A percentile compares a stretch with the other conserved stretches of the same genome.
phyloP scores from a whole-genome alignment of 2,329 filamentous ascomycete genomes.

The Talaromyces rugulosus region DNA sequence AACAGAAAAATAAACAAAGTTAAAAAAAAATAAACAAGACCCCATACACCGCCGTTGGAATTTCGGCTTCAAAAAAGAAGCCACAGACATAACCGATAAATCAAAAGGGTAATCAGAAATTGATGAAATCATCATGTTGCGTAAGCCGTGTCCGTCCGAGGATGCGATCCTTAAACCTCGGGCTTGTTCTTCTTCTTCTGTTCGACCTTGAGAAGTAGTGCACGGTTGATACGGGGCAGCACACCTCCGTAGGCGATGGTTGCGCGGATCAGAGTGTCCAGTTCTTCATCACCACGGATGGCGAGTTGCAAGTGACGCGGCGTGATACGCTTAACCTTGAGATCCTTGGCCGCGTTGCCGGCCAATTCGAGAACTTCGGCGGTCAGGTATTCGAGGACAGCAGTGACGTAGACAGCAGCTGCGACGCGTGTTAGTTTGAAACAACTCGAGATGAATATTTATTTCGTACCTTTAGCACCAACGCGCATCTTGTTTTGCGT shows the following conservation, averaged over 20 bases:
- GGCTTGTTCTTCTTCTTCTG: conserved; percentile 86
- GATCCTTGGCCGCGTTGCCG: conserved; percentile 97
- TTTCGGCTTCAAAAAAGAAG: neutral
- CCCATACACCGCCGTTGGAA: neutral
- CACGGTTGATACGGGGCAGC: conserved; percentile 96
- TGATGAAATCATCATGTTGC: neutral
- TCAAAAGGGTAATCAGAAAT: neutral
- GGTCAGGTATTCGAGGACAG: conserved; percentile 95
- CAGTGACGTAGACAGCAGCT: conserved; percentile 96
- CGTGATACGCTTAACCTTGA: conserved; percentile 99
- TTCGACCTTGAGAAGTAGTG: conserved; percentile 90
- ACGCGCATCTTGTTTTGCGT: conserved; percentile 99
- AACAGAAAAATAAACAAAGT: neutral
- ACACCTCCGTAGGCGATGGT: conserved; percentile 99
- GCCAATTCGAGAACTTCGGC: conserved; percentile 97
- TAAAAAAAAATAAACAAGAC: neutral
- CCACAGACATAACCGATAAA: neutral
- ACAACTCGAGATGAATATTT: neutral
- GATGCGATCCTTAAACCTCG: conserved; percentile 13
- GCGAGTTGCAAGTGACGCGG: conserved; percentile 96
- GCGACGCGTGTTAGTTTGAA: conserved; percentile 3
- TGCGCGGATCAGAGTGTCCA: conserved; percentile 94
- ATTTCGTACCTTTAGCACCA: conserved; percentile 69
- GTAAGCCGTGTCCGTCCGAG: neutral
- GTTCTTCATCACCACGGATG: conserved; percentile 96